Evolutionary conservation across 2,329 filamentous ascomycete species (phyloP).

Genomic region (Scytalidium sp.): DNA sequence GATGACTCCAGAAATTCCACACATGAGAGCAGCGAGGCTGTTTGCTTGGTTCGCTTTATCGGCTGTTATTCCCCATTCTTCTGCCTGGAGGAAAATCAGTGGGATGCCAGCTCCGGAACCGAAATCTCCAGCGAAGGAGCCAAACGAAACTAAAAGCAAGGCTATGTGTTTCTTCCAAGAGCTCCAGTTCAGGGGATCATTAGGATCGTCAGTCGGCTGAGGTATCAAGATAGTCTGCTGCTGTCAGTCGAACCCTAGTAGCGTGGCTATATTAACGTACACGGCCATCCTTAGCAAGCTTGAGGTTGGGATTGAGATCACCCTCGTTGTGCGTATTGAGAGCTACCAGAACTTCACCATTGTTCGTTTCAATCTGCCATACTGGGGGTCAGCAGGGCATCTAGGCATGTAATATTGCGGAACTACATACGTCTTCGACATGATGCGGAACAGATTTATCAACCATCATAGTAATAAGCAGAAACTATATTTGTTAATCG

Average conservation of each 20-base stretch:
- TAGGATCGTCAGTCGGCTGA: conserved; percentile 47
- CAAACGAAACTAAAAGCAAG: conserved; percentile 44
- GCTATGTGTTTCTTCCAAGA: conserved; percentile 44
- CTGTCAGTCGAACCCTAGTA: neutral
- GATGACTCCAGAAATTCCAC: conserved; percentile 6
- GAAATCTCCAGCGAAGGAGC: conserved; percentile 2
- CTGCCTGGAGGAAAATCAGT: neutral
- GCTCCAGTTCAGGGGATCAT: conserved; percentile 54
- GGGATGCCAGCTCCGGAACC: conserved; percentile 15
- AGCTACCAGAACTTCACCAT: too few relatives aligned
- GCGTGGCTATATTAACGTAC: neutral
- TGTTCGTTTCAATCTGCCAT: too few relatives aligned
- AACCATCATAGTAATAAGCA: too few relatives aligned
- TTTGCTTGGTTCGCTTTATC: conserved; percentile 48
- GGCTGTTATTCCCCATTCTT: conserved; percentile 44
- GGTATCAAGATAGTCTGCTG: conserved; percentile 48
- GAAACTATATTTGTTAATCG: too few relatives aligned
- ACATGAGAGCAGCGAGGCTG: conserved; percentile 48
- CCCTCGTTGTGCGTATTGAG: too few relatives aligned
- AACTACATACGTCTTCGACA: too few relatives aligned
- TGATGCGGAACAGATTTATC: too few relatives aligned
- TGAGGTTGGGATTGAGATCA: too few relatives aligned
- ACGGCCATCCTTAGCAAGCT: conserved; percentile 1
- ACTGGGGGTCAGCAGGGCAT: too few relatives aligned
- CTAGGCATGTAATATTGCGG: too few relatives aligned